A percentile compares a stretch with the other conserved stretches of the same genome.
These are phyloP conservation scores for Leccinum subtestaceum DNA, from an alignment of 768 basidiomycete genomes.

Conservation along the genomic window DNA sequence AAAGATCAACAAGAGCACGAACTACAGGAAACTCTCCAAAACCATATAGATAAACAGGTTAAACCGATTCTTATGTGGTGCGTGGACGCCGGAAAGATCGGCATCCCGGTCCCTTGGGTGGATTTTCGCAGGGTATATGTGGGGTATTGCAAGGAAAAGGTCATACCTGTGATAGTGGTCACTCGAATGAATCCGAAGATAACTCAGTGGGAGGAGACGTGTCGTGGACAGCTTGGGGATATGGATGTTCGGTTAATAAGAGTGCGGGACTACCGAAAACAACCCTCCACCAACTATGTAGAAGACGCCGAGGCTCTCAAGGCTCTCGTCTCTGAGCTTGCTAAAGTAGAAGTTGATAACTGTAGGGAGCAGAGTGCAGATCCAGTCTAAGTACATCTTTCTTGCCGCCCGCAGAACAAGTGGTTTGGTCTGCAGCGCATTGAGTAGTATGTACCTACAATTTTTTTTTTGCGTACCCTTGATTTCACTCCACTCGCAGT, in stretches of 20 bases:
- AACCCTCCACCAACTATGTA: slow-evolving; percentile 9
- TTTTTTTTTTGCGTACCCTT: neutral
- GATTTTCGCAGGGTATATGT: slow-evolving; percentile 23
- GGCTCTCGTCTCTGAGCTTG: slow-evolving; percentile 9
- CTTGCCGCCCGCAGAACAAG: neutral
- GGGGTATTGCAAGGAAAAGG: slow-evolving; percentile 23
- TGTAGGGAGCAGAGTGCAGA: slow-evolving; percentile 1
- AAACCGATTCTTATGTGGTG: slow-evolving; percentile 26
- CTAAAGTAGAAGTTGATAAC: neutral
- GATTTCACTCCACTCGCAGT: neutral
- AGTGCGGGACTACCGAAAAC: slow-evolving; percentile 11
- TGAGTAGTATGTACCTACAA: neutral
- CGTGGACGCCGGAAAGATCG: slow-evolving; percentile 22
- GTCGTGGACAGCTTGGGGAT: slow-evolving; percentile 11
- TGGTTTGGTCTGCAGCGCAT: neutral
- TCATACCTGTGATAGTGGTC: slow-evolving; percentile 20
- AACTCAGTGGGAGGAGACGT: slow-evolving; percentile 10
- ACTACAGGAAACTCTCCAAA: slow-evolving; percentile 13
- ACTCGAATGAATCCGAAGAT: slow-evolving; percentile 10
- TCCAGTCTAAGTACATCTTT: neutral
- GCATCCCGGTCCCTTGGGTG: slow-evolving; percentile 13
- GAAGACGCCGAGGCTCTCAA: slow-evolving; percentile 18
- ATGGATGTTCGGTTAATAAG: slow-evolving; percentile 10
- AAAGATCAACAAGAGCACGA: slow-evolving; percentile 17
- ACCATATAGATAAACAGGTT: slow-evolving; percentile 1